Evolutionary conservation across 495 filamentous ascomycete genomes (phyloP), one percentile per base, ranked within the genome.

Genomic region (Penicilliopsis zonata): DNA sequence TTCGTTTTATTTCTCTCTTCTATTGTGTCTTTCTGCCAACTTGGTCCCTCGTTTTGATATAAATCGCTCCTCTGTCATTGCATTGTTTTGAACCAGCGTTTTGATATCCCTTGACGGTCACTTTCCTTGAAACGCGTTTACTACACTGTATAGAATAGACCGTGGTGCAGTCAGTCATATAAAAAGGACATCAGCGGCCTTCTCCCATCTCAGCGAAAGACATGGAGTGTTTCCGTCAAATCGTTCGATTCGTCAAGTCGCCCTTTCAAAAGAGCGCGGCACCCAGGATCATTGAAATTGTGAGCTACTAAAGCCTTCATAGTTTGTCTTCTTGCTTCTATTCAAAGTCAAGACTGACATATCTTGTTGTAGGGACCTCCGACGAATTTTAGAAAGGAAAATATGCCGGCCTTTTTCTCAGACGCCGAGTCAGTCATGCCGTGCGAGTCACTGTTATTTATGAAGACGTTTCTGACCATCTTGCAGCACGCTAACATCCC

Each of bases 371-470:
- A 66, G 62, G 58, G 60, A 9, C 57, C 49, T 27, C 62, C 62
- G 9, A 66, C 55, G 14, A 50, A 66, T 30, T 66, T 66, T 35
- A 49, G 62, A 24, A 64, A 61, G 40, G 62, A 66, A 49, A 55
- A 63, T 30, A 25, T 56, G 29, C 54, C 59, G 18, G 41, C 53
- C 4, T 61, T 48, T 32, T 57, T 63, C 41, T 45, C 46, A 17
- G 62, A 63, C 46, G 59, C 56, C 38, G 62, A 64, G 62, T 66
- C 40, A 53, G 60, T 60, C 19, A 16, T 46, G 28, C 40, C 38
- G 37, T 43, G n/a, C 38, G 31, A 43, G 14, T 18, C 19, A 25
- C 13, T 22, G 33, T 27, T 24, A 28, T 41, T n/a, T 40, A 21
- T 44, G 34, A 47, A 28, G 21, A 29, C 35, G 18, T 33, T 37